Evolutionary conservation across 2,329 filamentous ascomycete species (phyloP), one percentile per base, ranked within the genome.

Genomic region (Hypocrella siamensis): DNA sequence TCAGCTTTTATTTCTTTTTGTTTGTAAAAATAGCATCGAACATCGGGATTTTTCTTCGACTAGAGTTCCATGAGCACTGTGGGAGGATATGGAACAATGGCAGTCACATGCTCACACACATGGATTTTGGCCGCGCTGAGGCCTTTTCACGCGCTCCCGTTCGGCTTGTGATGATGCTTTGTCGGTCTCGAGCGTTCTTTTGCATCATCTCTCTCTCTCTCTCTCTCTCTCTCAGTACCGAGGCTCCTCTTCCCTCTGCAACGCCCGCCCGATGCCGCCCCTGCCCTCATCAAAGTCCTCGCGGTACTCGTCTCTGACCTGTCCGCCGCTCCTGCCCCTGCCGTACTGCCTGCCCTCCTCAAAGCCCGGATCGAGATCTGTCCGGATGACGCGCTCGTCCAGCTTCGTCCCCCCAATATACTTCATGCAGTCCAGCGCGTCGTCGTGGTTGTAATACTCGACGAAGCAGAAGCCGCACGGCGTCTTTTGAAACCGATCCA

Each of bases 401-500:
- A 98, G 71, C 63, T 98, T 98, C 22, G 90, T 98, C 35, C 90
- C 90, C 34, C 90, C 90, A 47, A 98, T 79, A 54, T 96, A 98
- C 60, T 96, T 98, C 76, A 98, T 78, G 58, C 88, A 96, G 54
- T 98, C 90, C 31, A 98, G 69, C 7, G 90, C 90, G 55, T 98
- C 90, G 51, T 93, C 79, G 55, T 96, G 90, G 19, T 79, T 94
- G 63, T 94, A 96, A 62, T 98, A 98, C 60, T 98, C 90, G 48
- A 98, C 90, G 51, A 98, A 98, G 66, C 90, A 98, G 67, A 98
- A 98, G 26, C 90, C 90, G 57, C 90, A 98, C 2, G 90, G 90
- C 1, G 90, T 98, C 64, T 98, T 98, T 57, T 80, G 81, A 65
- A 90, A 93, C 35, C 90, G 79, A 54, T 98, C 90, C 32, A 98